Evolutionary conservation across 2,329 filamentous ascomycete genomes (phyloP), one percentile per base, ranked within the genome.

Genomic region (Coniochaeta sp.): DNA sequence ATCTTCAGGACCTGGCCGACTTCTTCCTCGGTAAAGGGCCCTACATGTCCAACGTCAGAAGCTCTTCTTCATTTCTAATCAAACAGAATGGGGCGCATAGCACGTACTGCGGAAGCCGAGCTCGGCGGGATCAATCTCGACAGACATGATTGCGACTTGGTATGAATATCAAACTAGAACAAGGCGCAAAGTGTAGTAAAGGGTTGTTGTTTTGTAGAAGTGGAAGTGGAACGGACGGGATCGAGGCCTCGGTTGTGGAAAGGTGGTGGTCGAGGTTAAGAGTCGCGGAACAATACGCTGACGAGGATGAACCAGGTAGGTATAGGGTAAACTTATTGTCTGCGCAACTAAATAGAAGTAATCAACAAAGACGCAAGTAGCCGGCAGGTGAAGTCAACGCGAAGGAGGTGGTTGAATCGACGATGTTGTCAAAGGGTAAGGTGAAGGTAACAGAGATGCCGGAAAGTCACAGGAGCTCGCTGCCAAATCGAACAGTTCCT

Each of bases 121-220:
- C 81, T 97, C 94, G 61, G 82, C 71, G 55, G 92, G 94, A 64
- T 94, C 86, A 67, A 99, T 89, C 64, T 96, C 89, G 75, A 99
- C 87, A 63, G 92, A 95, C 94, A 97, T 97, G 73, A 65, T 80
- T 72, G 61, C 48, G 60, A 58, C 24, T 51, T 33, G 55, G 59
- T 55, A 22, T 18, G n/a, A n/a, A 26, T 47, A 26, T 42, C 38
- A 22, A 26, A 3, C n/a, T n/a, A n/a, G n/a, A 24, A 12, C 6
- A 30, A 30, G 24, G 12, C 20, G 18, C 18, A 22, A 22, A 4
- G 6, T 16, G 20, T 6, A 6, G 10, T 3, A 24, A 22, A 8
- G 4, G 38, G 18, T 14, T 14, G 33, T n/a, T 24, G 38, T 4
- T 10, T 38, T 22, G 30, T 31, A 57, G 53, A 55, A 52, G 30